Base-by-base conservation (phyloP, 1,139 yeast species). In the Pneumocystis sp. region DNA sequence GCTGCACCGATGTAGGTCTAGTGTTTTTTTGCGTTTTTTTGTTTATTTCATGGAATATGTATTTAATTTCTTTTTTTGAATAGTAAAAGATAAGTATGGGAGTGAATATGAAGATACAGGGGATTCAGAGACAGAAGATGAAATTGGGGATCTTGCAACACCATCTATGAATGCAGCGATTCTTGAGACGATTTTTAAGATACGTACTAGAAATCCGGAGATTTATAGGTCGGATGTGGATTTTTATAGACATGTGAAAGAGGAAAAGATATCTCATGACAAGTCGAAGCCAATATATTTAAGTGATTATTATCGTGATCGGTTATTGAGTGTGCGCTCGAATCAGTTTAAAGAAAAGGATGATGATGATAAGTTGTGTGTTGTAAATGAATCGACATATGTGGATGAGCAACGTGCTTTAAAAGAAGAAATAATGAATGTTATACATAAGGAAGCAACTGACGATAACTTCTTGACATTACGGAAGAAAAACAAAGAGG, bases 281-380 rank as follows among this genome's bases (percentile, higher is more conserved):
- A 80, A 80, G 66, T 85, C 85, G 35, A 89, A 89, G 74, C 97
- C 97, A 4, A 79, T 93, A 69, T 89, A 85, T 73, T 81, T 95
- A 74, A 89, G 90, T 72, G 99, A 95, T 74, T 93, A 91, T 73
- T 97, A 93, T 73, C 81, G 98, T 74, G 83, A 84, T 83, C 86
- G 84, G 70, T 77, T 91, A 57, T 78, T 95, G 45, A 89, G 89
- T 19, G 80, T 81, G 34, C 34, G 5, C 65, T 83, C 81, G 1
- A 78, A 76, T 37, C 76, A 75, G 19, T 77, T 74, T 7, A 75
- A 73, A 4, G 75, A 73, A 50, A 79, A 76, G 44, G 73, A 73
- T 63, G 77, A 59, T 37, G 17, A 37, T 40, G 8, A 65, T 42
- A 6, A 65, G 61, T 31, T 73, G 29, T 19, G 35, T 61, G 1